Conservation (phyloP, 345 rosid species). For the Eucalyptus sp. region DNA sequence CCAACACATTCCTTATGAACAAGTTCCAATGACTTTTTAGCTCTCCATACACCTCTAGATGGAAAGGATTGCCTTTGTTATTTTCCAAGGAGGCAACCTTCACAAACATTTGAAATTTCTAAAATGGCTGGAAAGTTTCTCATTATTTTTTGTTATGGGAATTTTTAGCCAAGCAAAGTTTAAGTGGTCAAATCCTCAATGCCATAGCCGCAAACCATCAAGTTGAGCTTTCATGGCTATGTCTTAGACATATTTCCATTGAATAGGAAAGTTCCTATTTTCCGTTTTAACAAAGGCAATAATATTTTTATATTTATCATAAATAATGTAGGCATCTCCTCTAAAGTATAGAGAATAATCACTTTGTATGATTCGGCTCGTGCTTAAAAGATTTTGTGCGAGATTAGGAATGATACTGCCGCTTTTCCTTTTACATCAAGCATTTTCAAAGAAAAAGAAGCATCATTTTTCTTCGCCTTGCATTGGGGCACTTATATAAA, state of each 20-base stretch:
- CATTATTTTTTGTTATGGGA: background rate
- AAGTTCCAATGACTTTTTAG: background rate
- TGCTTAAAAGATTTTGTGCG: background rate
- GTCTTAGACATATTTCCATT: background rate
- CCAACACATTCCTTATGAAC: background rate
- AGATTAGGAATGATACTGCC: background rate
- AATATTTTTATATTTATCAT: background rate
- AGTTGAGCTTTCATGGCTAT: background rate
- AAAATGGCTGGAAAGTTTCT: too few species aligned
- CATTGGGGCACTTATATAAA: background rate
- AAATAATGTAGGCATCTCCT: background rate
- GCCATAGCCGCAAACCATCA: background rate
- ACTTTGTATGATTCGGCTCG: too few species aligned
- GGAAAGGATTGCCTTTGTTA: background rate
- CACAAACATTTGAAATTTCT: background rate
- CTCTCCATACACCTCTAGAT: background rate
- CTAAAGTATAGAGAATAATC: background rate
- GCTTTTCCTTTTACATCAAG: fast-evolving
- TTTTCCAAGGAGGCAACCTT: background rate
- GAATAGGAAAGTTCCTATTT: background rate
- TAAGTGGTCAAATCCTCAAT: background rate
- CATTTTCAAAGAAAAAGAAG: background rate
- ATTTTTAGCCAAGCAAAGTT: background rate
- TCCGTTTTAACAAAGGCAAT: too few species aligned
- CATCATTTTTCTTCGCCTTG: background rate